These are phyloP conservation scores for Citrullus mucosospermus DNA, from an alignment of 306 rosid genomes.

Conservation along the genomic window DNA sequence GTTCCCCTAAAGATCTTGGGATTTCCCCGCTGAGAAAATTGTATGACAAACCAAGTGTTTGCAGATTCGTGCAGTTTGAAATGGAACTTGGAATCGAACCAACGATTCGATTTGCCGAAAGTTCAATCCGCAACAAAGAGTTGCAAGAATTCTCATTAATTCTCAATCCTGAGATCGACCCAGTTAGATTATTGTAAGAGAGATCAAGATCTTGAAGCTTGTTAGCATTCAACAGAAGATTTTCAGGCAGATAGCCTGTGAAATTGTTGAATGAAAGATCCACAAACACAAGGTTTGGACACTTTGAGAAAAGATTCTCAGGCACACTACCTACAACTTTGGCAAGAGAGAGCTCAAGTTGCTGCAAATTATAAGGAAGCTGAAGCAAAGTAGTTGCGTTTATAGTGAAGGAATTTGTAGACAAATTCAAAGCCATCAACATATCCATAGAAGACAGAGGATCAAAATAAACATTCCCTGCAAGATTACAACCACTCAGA, in stretches of 20 bases:
- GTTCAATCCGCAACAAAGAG: slow-evolving; percentile 51
- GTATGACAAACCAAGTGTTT: slow-evolving; percentile 34
- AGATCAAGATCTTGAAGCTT: slow-evolving; percentile 64
- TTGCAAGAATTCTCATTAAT: slow-evolving; percentile 35
- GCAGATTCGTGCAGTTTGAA: slow-evolving; percentile 65
- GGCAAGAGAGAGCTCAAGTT: slow-evolving; percentile 65
- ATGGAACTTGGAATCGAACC: slow-evolving; percentile 56
- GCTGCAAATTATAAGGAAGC: slow-evolving; percentile 57
- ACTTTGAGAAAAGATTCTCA: slow-evolving; percentile 39
- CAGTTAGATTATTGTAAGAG: slow-evolving; percentile 72
- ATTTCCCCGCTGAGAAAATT: slow-evolving; percentile 57
- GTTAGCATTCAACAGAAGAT: slow-evolving; percentile 32
- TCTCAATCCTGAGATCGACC: slow-evolving; percentile 49
- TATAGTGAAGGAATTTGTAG: slow-evolving; percentile 45
- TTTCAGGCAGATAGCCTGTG: slow-evolving; percentile 60
- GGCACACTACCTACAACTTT: slow-evolving; percentile 57
- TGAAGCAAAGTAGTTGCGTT: slow-evolving; percentile 70
- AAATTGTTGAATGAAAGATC: slow-evolving; percentile 67
- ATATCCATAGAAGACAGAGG: slow-evolving; percentile 48
- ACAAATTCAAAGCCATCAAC: slow-evolving; percentile 53
- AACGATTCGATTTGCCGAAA: slow-evolving; percentile 48
- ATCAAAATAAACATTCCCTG: slow-evolving; percentile 44
- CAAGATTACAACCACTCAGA: slow-evolving; percentile 32
- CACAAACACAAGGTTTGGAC: slow-evolving; percentile 59
- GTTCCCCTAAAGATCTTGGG: slow-evolving; percentile 58